These are phyloP conservation scores for Wallemia hederae DNA, from an alignment of 1,284 basidiomycete genomes.

Conservation along the genomic window DNA sequence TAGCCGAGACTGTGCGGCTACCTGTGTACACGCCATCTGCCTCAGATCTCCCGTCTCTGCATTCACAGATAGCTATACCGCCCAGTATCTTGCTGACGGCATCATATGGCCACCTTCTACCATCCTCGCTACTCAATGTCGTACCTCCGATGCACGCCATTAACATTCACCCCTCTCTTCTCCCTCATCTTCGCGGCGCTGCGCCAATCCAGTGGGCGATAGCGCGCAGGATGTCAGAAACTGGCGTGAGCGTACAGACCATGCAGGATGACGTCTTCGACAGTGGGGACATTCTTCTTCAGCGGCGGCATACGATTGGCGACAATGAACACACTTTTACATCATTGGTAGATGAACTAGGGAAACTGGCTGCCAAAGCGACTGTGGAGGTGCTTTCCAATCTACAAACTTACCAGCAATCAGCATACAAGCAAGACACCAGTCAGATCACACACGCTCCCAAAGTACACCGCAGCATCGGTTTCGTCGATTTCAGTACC, in stretches of 20 bases:
- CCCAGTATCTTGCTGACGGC: conserved; percentile 51
- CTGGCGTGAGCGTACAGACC: conserved; percentile 34
- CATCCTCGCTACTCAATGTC: conserved; percentile 29
- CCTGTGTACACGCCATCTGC: conserved; percentile 17
- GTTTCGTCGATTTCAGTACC: conserved; percentile 26
- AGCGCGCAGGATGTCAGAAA: conserved; percentile 27
- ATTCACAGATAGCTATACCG: conserved; percentile 11
- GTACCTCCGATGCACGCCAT: conserved; percentile 37
- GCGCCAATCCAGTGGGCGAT: conserved; percentile 74
- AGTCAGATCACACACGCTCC: conserved; percentile 26
- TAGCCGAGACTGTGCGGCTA: background rate
- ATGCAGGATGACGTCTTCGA: conserved; percentile 18
- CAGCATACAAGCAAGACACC: conserved; percentile 21
- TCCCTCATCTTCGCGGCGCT: conserved; percentile 67
- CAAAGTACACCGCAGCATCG: conserved; percentile 27
- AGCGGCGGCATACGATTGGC: conserved; percentile 13
- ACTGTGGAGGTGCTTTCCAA: conserved; percentile 38
- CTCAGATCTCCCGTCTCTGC: conserved; percentile 18
- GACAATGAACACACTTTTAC: conserved; percentile 23
- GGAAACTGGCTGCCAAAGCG: conserved; percentile 32
- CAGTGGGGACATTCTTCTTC: conserved; percentile 17
- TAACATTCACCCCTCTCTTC: conserved; percentile 71
- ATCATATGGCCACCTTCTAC: conserved; percentile 71
- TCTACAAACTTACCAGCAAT: conserved; percentile 27
- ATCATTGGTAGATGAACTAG: conserved; percentile 30